Evolutionary conservation across 768 basidiomycete genomes (phyloP).

Genomic region (Lyophyllum atratum): DNA sequence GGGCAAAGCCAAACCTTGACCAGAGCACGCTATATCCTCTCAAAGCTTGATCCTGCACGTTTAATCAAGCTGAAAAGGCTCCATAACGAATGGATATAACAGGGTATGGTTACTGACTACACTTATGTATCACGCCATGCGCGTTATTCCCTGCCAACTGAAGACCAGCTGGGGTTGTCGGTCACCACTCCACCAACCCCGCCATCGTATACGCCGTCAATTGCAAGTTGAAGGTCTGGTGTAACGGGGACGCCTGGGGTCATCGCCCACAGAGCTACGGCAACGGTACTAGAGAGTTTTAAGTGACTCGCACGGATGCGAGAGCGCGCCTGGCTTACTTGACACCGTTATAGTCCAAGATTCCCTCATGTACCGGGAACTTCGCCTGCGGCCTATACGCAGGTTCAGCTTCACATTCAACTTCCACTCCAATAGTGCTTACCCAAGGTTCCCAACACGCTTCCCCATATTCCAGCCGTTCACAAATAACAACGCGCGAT

Average conservation of each 20-base stretch:
- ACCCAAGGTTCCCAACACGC: constrained; percentile 71
- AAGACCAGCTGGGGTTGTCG: constrained; percentile 64
- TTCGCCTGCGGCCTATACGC: constrained; percentile 65
- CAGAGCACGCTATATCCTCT: too few species aligned
- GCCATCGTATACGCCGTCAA: constrained; percentile 63
- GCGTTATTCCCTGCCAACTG: constrained; percentile 26
- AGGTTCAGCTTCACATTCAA: constrained; percentile 3
- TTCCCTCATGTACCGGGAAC: constrained; percentile 85
- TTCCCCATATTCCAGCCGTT: constrained; percentile 94
- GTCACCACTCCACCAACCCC: constrained; percentile 58
- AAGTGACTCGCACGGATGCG: neutral
- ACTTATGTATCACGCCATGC: neutral
- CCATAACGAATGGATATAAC: too few species aligned
- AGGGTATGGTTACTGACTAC: too few species aligned
- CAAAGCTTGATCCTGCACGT: too few species aligned
- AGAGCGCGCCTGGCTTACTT: constrained; percentile 49
- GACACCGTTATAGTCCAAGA: constrained; percentile 67
- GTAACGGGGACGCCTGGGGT: constrained; percentile 43
- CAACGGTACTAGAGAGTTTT: constrained; percentile 43
- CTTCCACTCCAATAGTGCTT: constrained; percentile 16
- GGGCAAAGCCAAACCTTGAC: too few species aligned
- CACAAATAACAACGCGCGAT: constrained; percentile 73
- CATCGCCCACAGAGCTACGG: constrained; percentile 74
- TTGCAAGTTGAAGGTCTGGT: constrained; percentile 43
- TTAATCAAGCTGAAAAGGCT: too few species aligned